Conservation (phyloP, 2,329 filamentous ascomycete genomes). For the Cladosporium sp. region DNA sequence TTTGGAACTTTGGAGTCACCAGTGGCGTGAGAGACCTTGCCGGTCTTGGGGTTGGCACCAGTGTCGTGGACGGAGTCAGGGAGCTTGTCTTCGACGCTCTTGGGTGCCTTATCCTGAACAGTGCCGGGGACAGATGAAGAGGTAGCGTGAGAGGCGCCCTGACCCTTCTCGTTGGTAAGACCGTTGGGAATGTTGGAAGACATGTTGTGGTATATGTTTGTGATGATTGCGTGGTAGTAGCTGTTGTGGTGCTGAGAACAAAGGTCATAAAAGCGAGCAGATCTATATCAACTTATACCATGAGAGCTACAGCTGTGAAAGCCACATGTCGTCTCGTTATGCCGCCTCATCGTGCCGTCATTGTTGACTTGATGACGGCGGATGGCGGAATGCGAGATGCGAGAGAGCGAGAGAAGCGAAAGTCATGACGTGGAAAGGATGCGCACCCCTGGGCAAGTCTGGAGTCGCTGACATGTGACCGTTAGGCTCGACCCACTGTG, state of each 20-base stretch:
- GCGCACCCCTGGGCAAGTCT: background rate
- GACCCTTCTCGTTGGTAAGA: conserved; percentile 31
- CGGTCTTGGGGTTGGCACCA: conserved; percentile 29
- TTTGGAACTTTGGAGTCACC: conserved; percentile 38
- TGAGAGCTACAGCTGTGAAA: background rate
- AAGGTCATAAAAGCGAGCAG: background rate
- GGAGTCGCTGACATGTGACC: background rate
- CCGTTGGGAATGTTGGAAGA: background rate
- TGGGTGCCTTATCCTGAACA: conserved; percentile 36
- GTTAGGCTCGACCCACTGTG: background rate
- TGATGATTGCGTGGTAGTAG: background rate
- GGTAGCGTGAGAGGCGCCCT: conserved; percentile 40
- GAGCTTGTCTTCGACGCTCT: conserved; percentile 37
- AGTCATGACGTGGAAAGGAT: conserved; percentile 5
- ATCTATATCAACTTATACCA: background rate
- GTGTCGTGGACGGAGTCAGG: conserved; percentile 39
- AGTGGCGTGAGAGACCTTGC: conserved; percentile 38
- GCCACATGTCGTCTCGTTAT: background rate
- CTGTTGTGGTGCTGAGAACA: background rate
- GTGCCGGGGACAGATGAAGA: conserved; percentile 38
- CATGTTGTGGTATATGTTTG: background rate
- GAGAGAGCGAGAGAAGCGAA: background rate
- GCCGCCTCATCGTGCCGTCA: conserved; percentile 3
- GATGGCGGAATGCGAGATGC: background rate
- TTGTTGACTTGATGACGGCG: background rate